Percentiles rank a stretch among this genome's conserved stretches.
phyloP scores from a whole-genome alignment of 2,329 filamentous ascomycete species.

The Neodidymelliopsis sp. region DNA sequence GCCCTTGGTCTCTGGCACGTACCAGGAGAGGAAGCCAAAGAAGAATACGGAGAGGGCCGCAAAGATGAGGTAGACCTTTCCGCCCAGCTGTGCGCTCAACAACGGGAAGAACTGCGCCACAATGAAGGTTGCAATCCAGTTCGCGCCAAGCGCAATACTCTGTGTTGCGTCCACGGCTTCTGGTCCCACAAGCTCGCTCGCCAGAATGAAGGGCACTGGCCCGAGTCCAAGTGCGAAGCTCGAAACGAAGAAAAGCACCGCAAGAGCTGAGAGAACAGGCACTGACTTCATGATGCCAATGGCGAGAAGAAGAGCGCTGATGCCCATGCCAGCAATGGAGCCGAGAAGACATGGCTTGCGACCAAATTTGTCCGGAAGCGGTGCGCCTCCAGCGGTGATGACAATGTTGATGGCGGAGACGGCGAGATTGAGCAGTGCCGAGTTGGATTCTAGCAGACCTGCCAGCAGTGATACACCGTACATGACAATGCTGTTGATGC shows the following conservation, averaged over 20 bases:
- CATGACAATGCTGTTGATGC: constrained; percentile 97
- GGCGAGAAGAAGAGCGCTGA: constrained; percentile 77
- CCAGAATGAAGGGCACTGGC: constrained; percentile 92
- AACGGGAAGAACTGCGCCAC: constrained; percentile 96
- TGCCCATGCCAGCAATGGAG: constrained; percentile 85
- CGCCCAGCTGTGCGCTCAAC: constrained; percentile 78
- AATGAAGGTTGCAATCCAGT: constrained; percentile 89
- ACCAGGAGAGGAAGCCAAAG: constrained; percentile 73
- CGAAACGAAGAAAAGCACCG: constrained; percentile 84
- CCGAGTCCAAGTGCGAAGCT: constrained; percentile 92
- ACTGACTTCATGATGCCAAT: constrained; percentile 77
- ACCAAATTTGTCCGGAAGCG: constrained; percentile 85
- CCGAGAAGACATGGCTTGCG: constrained; percentile 84
- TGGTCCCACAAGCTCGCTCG: constrained; percentile 86
- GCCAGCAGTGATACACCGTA: constrained; percentile 92
- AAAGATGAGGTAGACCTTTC: constrained; percentile 93
- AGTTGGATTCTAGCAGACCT: constrained; percentile 80
- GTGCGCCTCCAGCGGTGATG: constrained; percentile 81
- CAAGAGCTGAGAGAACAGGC: constrained; percentile 79
- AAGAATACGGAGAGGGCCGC: constrained; percentile 74
- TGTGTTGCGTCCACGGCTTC: constrained; percentile 93
- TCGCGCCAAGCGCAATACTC: constrained; percentile 84
- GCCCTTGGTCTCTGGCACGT: constrained; percentile 87
- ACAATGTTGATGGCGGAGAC: constrained; percentile 88
- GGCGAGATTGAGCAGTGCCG: constrained; percentile 82